Conservation (phyloP, 768 basidiomycete genomes). For the Mycena filopes region DNA sequence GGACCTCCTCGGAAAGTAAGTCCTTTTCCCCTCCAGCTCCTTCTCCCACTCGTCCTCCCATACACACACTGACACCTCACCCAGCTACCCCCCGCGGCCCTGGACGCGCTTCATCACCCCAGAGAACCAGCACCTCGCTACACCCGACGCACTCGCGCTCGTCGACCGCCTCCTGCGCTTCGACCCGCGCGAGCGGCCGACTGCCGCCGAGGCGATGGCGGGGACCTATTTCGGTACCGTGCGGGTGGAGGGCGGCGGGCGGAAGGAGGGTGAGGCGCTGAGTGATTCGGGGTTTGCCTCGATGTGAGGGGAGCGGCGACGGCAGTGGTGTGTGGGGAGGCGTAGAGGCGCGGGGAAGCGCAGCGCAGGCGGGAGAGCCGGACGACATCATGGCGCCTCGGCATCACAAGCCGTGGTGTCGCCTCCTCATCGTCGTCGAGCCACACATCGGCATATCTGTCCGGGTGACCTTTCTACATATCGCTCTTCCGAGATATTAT, state of each 20-base stretch:
- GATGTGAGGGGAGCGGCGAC: slow-evolving; percentile 3
- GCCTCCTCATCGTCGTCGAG: too few species aligned
- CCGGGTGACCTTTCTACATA: too few species aligned
- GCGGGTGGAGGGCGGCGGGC: slow-evolving; percentile 30
- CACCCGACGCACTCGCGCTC: slow-evolving; percentile 95
- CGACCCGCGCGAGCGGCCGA: slow-evolving; percentile 96
- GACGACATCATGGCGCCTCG: too few species aligned
- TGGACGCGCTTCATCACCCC: slow-evolving; percentile 96
- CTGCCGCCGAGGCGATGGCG: slow-evolving; percentile 89
- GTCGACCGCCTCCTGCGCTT: slow-evolving; percentile 95
- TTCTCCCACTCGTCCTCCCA: too few species aligned
- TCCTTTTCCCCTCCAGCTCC: slow-evolving; percentile 4
- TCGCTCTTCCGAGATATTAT: too few species aligned
- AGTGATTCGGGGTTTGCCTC: slow-evolving; percentile 33
- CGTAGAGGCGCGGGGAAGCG: too few species aligned
- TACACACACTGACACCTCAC: too few species aligned
- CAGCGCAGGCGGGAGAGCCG: too few species aligned
- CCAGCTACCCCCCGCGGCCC: slow-evolving; percentile 88
- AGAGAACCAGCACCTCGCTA: slow-evolving; percentile 94
- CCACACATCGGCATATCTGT: too few species aligned
- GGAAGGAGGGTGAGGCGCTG: slow-evolving; percentile 18
- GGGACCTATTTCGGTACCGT: slow-evolving; percentile 87
- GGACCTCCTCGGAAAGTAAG: slow-evolving; percentile 60
- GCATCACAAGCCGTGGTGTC: too few species aligned
- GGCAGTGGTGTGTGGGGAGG: too few species aligned